phyloP scores from a whole-genome alignment of 192 early-diverging fungal species.

The Rhizophlyctis rosea region DNA sequence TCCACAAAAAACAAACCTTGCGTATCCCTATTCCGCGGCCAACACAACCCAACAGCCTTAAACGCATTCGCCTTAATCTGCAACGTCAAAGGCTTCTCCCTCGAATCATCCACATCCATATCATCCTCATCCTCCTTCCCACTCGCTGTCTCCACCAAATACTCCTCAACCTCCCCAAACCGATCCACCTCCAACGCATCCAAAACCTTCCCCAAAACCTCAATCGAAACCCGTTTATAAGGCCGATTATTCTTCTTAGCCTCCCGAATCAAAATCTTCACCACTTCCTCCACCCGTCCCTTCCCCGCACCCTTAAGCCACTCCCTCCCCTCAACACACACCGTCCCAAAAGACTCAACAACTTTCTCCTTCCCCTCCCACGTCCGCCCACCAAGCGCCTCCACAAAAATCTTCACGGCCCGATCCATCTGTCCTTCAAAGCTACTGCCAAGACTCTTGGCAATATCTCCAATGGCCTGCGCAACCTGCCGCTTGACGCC shows the following conservation, averaged over 20 bases:
- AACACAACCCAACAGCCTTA: slow-evolving; percentile 62
- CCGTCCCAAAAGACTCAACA: slow-evolving; percentile 55
- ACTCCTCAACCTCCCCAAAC: slow-evolving; percentile 57
- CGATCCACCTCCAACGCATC: slow-evolving; percentile 55
- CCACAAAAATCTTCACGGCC: slow-evolving; percentile 59
- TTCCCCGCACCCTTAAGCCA: slow-evolving; percentile 46
- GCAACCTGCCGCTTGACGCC: slow-evolving; percentile 74
- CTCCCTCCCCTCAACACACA: slow-evolving; percentile 52
- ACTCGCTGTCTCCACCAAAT: slow-evolving; percentile 44
- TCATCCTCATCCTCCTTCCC: slow-evolving; percentile 42
- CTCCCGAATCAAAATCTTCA: slow-evolving; percentile 63
- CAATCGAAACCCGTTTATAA: slow-evolving; percentile 67
- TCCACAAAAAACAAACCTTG: slow-evolving; percentile 59
- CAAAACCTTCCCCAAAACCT: slow-evolving; percentile 57
- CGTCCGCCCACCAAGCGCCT: slow-evolving; percentile 63
- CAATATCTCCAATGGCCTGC: slow-evolving; percentile 58
- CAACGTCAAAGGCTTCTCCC: slow-evolving; percentile 55
- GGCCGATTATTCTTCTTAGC: slow-evolving; percentile 69
- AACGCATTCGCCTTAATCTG: slow-evolving; percentile 67
- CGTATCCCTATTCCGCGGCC: slow-evolving; percentile 33
- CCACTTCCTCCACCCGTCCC: slow-evolving; percentile 35
- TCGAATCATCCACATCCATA: slow-evolving; percentile 55
- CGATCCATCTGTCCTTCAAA: slow-evolving; percentile 43
- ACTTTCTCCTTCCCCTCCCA: slow-evolving; percentile 83
- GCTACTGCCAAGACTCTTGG: slow-evolving; percentile 43